A percentile compares a stretch with the other conserved stretches of the same genome.
Evolutionary conservation across 2,329 filamentous ascomycete species (phyloP).

Genomic region (Parafenestella ontariensis): DNA sequence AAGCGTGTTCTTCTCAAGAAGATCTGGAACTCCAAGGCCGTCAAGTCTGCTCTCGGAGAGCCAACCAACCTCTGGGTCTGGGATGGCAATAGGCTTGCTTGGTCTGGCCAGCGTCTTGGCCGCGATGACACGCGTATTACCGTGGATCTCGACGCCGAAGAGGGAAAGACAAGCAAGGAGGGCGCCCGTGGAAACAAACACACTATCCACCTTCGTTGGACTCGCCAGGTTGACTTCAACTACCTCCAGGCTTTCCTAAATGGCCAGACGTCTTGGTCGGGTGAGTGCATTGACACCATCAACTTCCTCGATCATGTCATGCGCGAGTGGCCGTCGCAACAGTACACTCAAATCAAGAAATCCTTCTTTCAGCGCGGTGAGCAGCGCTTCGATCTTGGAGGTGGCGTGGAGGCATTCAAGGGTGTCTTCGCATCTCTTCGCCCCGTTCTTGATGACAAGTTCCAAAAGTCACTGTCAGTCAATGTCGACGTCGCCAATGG

Average conservation of each 20-base stretch:
- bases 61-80: slow-evolving; percentile 68
- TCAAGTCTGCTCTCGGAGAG: slow-evolving; percentile 62
- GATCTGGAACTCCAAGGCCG: slow-evolving; percentile 72
- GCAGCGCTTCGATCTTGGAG: slow-evolving; percentile 62
- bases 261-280: slow-evolving; percentile 58
- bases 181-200: slow-evolving; percentile 57
- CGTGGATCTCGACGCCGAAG: slow-evolving; percentile 77
- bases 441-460: slow-evolving; percentile 64
- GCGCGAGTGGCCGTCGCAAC: slow-evolving; percentile 75
- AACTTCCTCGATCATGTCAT: slow-evolving; percentile 92
- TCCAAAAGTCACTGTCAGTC: slow-evolving; percentile 71
- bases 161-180: slow-evolving; percentile 39
- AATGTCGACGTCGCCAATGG: slow-evolving; percentile 94
- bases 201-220: slow-evolving; percentile 67
- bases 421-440: slow-evolving; percentile 88
- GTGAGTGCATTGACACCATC: slow-evolving; percentile 76
- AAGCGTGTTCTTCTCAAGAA: slow-evolving; percentile 75
- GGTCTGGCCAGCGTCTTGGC: slow-evolving; percentile 56
- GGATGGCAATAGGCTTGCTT: slow-evolving; percentile 86
- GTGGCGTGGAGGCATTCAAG: slow-evolving; percentile 79
- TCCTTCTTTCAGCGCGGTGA: slow-evolving; percentile 75
- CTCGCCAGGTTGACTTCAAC: slow-evolving; percentile 72
- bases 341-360: slow-evolving; percentile 76
- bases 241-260: slow-evolving; percentile 71
- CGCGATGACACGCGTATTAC: slow-evolving; percentile 51